Evolutionary conservation across 1,284 basidiomycete genomes (phyloP).

Genomic region (Cutaneotrichosporon sp.): DNA sequence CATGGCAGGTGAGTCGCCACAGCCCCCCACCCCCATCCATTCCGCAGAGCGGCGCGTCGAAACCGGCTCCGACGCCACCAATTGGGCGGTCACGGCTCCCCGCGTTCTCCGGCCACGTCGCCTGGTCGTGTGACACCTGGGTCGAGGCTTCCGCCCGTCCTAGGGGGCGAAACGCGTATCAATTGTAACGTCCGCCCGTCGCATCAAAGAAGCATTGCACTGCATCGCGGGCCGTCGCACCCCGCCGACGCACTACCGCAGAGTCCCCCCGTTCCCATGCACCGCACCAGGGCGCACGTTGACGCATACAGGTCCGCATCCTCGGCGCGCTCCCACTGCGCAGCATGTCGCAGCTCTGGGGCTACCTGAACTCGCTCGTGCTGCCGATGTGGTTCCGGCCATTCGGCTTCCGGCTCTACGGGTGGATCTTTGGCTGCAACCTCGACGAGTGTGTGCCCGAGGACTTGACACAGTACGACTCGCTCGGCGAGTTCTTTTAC

Average conservation of each 20-base stretch:
- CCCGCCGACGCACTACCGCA: not conserved
- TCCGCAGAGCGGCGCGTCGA: too few relatives aligned
- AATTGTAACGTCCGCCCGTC: not conserved
- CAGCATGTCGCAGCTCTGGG: constrained; percentile 93
- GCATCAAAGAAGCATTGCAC: not conserved
- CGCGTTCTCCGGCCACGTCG: not conserved
- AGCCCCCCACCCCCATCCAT: not conserved
- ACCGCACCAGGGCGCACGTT: not conserved
- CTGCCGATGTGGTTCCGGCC: constrained; percentile 94
- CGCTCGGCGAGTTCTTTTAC: constrained; percentile 94
- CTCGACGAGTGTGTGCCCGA: constrained; percentile 82
- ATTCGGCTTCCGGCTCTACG: constrained; percentile 81
- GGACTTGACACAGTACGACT: constrained; percentile 77
- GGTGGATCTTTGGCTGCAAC: constrained; percentile 88
- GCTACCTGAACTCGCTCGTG: constrained; percentile 87
- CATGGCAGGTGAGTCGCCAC: constrained; percentile 77
- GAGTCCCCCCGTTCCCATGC: not conserved
- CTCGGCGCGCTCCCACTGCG: constrained; percentile 92
- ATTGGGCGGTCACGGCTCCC: not conserved
- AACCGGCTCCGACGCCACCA: not conserved
- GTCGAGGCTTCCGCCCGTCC: not conserved
- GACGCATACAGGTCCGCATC: constrained; percentile 74
- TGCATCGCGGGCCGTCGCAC: not conserved
- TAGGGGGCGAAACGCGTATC: not conserved
- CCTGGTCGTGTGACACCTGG: not conserved